A percentile compares a stretch with the other conserved stretches of the same genome.
phyloP scores from a whole-genome alignment of 768 basidiomycete species.

The Grammothele lineata region DNA sequence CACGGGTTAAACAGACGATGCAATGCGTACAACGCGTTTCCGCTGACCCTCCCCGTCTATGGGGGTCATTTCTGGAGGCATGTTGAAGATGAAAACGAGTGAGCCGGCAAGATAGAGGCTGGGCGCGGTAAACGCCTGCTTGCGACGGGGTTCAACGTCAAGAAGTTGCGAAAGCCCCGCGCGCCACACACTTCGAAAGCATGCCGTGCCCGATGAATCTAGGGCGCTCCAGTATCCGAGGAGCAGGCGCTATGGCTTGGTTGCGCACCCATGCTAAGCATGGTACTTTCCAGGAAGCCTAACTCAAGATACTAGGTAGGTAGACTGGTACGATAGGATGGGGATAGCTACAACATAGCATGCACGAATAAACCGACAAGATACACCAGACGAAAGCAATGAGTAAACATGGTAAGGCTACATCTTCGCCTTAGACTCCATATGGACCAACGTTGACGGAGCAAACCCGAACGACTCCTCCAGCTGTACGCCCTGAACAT shows the following conservation, averaged over 20 bases:
- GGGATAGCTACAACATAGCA: no score
- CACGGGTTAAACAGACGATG: slow-evolving; percentile 5
- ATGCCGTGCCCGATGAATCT: slow-evolving; percentile 12
- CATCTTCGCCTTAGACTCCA: slow-evolving; percentile 60
- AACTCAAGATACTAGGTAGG: no score
- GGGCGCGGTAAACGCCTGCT: not conserved
- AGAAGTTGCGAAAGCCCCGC: slow-evolving; percentile 5
- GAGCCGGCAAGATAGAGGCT: not conserved
- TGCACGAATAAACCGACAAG: no score
- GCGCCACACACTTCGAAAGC: not conserved
- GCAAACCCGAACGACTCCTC: slow-evolving; percentile 82
- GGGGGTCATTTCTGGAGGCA: slow-evolving; percentile 31
- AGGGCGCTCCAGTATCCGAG: not conserved
- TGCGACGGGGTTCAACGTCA: no score
- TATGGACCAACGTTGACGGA: slow-evolving; percentile 75
- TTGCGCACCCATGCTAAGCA: no score
- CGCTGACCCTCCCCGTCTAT: slow-evolving; percentile 63
- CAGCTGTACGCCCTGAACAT: slow-evolving; percentile 48
- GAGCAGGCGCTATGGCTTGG: no score
- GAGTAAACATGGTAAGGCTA: no score
- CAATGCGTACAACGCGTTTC: slow-evolving; percentile 72
- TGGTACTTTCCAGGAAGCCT: no score
- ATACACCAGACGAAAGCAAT: no score
- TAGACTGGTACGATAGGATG: no score
- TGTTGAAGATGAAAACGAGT: not conserved